Base-by-base conservation (phyloP, 2,329 filamentous ascomycete genomes). In the Emergomyces africanus region DNA sequence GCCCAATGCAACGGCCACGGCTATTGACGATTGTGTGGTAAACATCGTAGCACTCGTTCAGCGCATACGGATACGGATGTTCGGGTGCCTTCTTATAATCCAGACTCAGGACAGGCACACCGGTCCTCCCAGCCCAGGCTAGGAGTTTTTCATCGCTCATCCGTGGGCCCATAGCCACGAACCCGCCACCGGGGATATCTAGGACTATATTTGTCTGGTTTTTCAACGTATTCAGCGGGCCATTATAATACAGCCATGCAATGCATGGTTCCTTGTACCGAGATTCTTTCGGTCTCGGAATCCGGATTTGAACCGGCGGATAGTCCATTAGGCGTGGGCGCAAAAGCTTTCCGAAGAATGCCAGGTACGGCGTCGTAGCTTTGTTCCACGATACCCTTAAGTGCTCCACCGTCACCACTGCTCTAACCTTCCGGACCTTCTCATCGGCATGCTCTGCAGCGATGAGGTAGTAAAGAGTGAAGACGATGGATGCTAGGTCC, bases 351-450 rank as follows among this genome's bases (percentile, higher is more conserved):
- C 88, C 87, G 57, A 94, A 71, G 61, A 88, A 85, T 57, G 81
- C 78, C 18, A 99, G 77, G 69, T 96, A 96, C 0, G 94, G 91
- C 9, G 90, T 91, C 0, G 84, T 95, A 14, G 88, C 85, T 71
- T 99, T 99, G 68, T 97, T 95, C 94, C 94, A 99, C 59, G 89
- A 89, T 8, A 96, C 86, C 5, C 94, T 83, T 66, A 99, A 72
- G 72, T 97, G 94, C 42, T 97, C 90, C 5, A 97, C 84, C 0
- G 91, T 97, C 67, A 97, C 75, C 62, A 87, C 87, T 15, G 85
- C 89, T 61, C 94, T 80, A 9, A 99, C 88, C 71, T 94, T 94
- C 62, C 92, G 83, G 15, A 96, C 92, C 75, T 97, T 97, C 73
- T 97, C 94, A 70, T 97, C 94, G 12, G 94, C 94, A 68, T 90